phyloP scores from a whole-genome alignment of 352 stramenopile species.

The Phytophthora hibernalis region DNA sequence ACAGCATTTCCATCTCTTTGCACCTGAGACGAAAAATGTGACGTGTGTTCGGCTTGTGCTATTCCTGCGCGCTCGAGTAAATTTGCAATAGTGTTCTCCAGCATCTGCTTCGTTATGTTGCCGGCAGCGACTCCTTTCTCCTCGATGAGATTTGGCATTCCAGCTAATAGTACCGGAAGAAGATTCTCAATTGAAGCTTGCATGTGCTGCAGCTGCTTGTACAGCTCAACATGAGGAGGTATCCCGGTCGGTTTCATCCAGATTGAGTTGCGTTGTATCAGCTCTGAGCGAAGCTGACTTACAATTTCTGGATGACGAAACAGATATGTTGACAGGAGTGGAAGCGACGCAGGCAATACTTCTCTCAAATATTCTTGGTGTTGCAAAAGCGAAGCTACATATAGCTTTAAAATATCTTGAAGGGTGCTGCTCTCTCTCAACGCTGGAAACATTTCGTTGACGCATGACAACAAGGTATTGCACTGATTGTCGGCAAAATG shows the following conservation, averaged over 20 bases:
- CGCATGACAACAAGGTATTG: background rate
- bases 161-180: conserved; percentile 8
- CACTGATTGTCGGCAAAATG: conserved; percentile 7
- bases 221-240: no score
- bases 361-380: conserved; percentile 1
- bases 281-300: background rate
- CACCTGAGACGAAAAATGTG: background rate
- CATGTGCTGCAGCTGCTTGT: background rate
- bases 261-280: background rate
- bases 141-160: conserved; percentile 5
- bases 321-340: conserved; percentile 14
- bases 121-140: conserved; percentile 10
- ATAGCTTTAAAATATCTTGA: conserved; percentile 14
- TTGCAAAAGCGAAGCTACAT: conserved; percentile 3
- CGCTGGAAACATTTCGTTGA: background rate
- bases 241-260: conserved; percentile 19
- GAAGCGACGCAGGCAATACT: background rate
- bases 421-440: background rate
- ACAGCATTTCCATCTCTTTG: background rate
- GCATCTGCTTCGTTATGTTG: conserved; percentile 15
- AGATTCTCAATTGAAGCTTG: conserved; percentile 20
- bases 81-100: conserved; percentile 5
- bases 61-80: background rate
- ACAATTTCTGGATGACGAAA: background rate
- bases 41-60: background rate